Evolutionary conservation across 345 rosid species (phyloP), one percentile per base, ranked within the genome.

Genomic region (Linum trigynum): DNA sequence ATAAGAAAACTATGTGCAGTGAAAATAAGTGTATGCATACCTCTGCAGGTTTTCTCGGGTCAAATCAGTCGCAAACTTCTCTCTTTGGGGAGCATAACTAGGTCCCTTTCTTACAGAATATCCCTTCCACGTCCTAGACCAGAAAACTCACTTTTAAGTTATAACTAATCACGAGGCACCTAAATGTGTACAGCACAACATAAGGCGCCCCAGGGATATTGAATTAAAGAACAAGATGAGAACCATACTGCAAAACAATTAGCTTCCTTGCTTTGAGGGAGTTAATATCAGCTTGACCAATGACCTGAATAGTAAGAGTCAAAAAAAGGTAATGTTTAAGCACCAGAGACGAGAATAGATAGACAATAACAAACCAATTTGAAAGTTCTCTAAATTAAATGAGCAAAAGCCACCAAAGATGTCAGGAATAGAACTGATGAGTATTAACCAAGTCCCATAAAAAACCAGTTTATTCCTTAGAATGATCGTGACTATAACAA

Each of bases 21-120:
- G 32, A 15, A 57, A 15, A 15, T 53, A 2, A 2, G 36, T 5
- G 40, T 11, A n/a, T 55, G 38, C 64, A 43, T 69, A 92, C 98
- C 85, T 86, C 72, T 84, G 96, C 17, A 90, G 66, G 87, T 90
- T 84, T 74, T 90, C 97, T 66, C 91, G 80, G 76, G 98, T 92
- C 80, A 92, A 77, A 76, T 92, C 97, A 39, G 98, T 87, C 5
- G 91, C 86, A 39, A 75, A 80, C 72, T 71, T 83, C 90, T 80
- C 86, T 71, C 96, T 83, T 75, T 74, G 72, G 1, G 91, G 95
- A 61, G 97, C 91, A 78, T 87, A 92, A 50, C 73, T 84, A 41
- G 97, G 86, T 66, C 98, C 98, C 77, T 80, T 87, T 69, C 66
- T 83, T 64, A 86, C 80, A 4, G 81, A 82, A 76, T 90, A 92